These are phyloP conservation scores for Mycocalia duriaeana DNA, from an alignment of 1,284 basidiomycete species.

Conservation along the genomic window DNA sequence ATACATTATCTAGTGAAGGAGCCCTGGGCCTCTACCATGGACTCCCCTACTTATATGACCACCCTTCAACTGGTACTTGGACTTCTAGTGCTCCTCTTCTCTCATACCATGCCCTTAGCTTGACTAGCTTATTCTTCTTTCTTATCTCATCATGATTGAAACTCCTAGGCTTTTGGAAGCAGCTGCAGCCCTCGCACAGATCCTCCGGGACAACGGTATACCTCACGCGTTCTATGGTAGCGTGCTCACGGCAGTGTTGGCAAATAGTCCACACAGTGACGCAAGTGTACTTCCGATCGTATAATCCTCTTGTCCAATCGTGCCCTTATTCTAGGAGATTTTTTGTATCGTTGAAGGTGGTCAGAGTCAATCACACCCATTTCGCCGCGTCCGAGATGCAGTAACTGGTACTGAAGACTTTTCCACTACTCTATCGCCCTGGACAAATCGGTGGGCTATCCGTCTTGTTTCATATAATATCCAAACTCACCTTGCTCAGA, in stretches of 20 bases:
- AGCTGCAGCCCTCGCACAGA: constrained; percentile 52
- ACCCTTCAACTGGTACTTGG: constrained; percentile 30
- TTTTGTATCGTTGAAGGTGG: constrained; percentile 51
- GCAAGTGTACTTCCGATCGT: constrained; percentile 32
- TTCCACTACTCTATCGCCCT: constrained; percentile 40
- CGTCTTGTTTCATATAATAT: neutral
- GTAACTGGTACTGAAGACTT: constrained; percentile 40
- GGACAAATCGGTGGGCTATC: constrained; percentile 44
- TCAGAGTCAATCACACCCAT: constrained; percentile 40
- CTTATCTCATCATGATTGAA: constrained; percentile 46
- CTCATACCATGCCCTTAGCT: constrained; percentile 37
- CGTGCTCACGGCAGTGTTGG: constrained; percentile 53
- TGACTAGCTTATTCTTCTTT: constrained; percentile 23
- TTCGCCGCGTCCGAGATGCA: constrained; percentile 49
- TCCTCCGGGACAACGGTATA: constrained; percentile 44
- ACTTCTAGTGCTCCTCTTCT: constrained; percentile 22
- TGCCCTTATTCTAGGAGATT: constrained; percentile 35
- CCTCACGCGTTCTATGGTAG: constrained; percentile 69
- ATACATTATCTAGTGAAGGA: too few relatives aligned
- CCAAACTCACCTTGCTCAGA: constrained; percentile 24
- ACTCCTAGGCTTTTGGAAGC: constrained; percentile 61
- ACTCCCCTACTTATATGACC: constrained; percentile 40
- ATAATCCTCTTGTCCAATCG: constrained; percentile 1
- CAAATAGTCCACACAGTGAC: constrained; percentile 49
- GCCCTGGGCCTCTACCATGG: too few relatives aligned